These are phyloP conservation scores for Kwoniella pini DNA, from an alignment of 768 basidiomycete genomes.

Conservation along the genomic window DNA sequence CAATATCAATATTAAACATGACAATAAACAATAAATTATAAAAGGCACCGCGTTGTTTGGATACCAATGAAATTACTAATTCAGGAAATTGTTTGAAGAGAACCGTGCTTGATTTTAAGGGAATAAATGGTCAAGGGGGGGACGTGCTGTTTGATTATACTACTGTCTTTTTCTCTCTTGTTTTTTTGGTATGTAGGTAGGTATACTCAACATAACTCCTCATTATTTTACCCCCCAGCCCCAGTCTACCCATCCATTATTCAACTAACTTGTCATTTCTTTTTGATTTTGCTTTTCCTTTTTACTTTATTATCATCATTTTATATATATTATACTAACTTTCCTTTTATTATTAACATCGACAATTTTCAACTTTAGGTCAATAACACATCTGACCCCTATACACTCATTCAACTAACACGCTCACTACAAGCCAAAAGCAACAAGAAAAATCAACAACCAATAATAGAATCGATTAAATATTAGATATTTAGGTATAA, in stretches of 20 bases:
- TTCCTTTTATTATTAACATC: background rate
- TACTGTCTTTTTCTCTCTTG: background rate
- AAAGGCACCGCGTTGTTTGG: slow-evolving; percentile 1
- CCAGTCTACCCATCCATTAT: background rate
- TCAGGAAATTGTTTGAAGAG: background rate
- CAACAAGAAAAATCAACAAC: slow-evolving; percentile 21
- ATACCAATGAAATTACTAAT: background rate
- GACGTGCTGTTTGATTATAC: background rate
- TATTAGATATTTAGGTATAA: background rate
- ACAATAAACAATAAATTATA: background rate
- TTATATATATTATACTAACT: slow-evolving; percentile 4
- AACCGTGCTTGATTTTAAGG: slow-evolving; percentile 28
- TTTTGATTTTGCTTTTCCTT: slow-evolving; percentile 21
- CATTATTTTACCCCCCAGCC: slow-evolving; percentile 11
- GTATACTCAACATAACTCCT: background rate
- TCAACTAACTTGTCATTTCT: slow-evolving; percentile 7
- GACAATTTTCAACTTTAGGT: slow-evolving; percentile 2
- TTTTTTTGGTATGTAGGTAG: background rate
- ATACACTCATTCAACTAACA: slow-evolving; percentile 55
- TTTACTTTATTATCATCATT: slow-evolving; percentile 1
- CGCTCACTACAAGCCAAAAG: slow-evolving; percentile 12
- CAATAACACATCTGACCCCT: slow-evolving; percentile 26
- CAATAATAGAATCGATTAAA: background rate
- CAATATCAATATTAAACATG: slow-evolving; percentile 3
- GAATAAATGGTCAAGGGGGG: slow-evolving; percentile 2